Percentiles rank a stretch among this genome's conserved stretches.
Evolutionary conservation across 208 protist species (phyloP).

Genomic region (Crithidia expoeki): DNA sequence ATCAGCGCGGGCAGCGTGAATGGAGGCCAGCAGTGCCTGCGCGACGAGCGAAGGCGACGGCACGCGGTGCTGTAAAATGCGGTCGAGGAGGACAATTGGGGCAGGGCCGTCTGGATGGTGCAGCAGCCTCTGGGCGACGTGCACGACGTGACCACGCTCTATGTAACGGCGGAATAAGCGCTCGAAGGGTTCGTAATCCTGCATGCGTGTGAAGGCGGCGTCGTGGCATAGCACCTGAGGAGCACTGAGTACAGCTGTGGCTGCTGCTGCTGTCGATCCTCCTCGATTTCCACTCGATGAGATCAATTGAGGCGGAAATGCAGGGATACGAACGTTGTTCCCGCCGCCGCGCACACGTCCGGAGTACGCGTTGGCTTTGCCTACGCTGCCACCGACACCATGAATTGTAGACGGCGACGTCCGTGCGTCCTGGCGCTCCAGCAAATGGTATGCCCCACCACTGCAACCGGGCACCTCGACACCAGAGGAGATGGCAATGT

Average conservation of each 20-base stretch:
- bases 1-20: constrained; percentile 16
- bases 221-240: constrained; percentile 14
- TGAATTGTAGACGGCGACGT: too few relatives aligned
- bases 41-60: constrained; percentile 52
- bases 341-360: constrained; percentile 21
- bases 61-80: constrained; percentile 51
- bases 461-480: constrained; percentile 31
- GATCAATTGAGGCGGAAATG: constrained; percentile 1
- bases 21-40: constrained; percentile 43
- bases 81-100: constrained; percentile 53
- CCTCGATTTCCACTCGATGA: not conserved
- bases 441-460: constrained; percentile 28
- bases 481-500: constrained; percentile 25
- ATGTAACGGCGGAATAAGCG: constrained; percentile 65
- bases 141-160: constrained; percentile 49
- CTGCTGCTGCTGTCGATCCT: not conserved
- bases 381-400: not conserved
- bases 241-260: not conserved
- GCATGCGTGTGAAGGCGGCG: constrained; percentile 27
- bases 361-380: not conserved
- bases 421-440: constrained; percentile 10
- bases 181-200: constrained; percentile 63
- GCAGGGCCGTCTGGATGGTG: constrained; percentile 68
- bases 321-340: constrained; percentile 19
- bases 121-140: constrained; percentile 42